A percentile compares a stretch with the other conserved stretches of the same genome.
Evolutionary conservation across 2,329 filamentous ascomycete genomes (phyloP).

Genomic region (Ophiosphaerella narmari): DNA sequence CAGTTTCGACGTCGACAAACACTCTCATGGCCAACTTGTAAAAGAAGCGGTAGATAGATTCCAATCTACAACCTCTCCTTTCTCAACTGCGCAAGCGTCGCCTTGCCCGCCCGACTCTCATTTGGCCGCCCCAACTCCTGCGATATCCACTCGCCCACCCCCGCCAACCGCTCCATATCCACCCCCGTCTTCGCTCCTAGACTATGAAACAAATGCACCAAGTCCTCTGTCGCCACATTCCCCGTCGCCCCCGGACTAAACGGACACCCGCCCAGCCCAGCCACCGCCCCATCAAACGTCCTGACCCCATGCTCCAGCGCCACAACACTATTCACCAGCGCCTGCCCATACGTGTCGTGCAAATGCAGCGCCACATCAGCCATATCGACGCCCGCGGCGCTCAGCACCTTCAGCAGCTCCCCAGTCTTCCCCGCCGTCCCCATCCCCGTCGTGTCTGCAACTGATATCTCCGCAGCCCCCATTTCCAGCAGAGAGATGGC

Average conservation of each 20-base stretch:
- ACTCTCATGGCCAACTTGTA: no score
- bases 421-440: constrained; percentile 75
- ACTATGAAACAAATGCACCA: constrained; percentile 76
- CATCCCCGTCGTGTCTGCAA: constrained; percentile 91
- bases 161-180: constrained; percentile 42
- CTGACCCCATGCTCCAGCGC: constrained; percentile 77
- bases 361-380: constrained; percentile 82
- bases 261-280: constrained; percentile 81
- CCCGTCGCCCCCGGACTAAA: constrained; percentile 85
- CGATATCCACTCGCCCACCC: constrained; percentile 48
- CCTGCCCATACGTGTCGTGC: constrained; percentile 87
- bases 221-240: constrained; percentile 82
- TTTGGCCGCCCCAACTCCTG: constrained; percentile 41
- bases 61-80: constrained; percentile 9
- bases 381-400: constrained; percentile 68
- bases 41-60: no score
- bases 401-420: constrained; percentile 67
- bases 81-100: constrained; percentile 38
- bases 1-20: not conserved
- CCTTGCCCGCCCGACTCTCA: constrained; percentile 48
- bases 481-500: constrained; percentile 74
- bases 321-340: constrained; percentile 79
- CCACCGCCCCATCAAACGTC: constrained; percentile 79
- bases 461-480: constrained; percentile 87
- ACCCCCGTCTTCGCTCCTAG: constrained; percentile 77